Evolutionary conservation across 1,139 yeast species (phyloP).

Genomic region (Sugiyamaella grinbergsii): DNA sequence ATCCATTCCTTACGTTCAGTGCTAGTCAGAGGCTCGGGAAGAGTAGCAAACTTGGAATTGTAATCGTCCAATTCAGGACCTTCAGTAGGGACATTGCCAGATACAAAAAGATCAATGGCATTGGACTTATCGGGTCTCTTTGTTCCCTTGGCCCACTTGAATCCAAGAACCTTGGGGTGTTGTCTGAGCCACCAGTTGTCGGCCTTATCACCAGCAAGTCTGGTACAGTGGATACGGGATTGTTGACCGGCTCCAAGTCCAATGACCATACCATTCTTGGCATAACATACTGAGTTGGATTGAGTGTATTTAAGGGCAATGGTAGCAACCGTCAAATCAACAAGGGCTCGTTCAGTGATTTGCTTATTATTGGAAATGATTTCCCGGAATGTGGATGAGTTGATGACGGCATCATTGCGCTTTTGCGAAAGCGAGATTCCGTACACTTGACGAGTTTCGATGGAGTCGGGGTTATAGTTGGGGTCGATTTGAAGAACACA

Average conservation of each 20-base stretch:
- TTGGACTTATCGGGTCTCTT: constrained; percentile 98
- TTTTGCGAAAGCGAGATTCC: constrained; percentile 95
- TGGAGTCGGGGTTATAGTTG: constrained; percentile 75
- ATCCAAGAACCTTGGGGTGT: constrained; percentile 87
- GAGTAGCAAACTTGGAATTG: constrained; percentile 78
- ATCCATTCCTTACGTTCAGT: constrained; percentile 91
- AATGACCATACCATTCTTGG: constrained; percentile 97
- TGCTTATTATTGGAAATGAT: constrained; percentile 84
- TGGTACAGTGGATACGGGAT: constrained; percentile 97
- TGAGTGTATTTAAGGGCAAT: constrained; percentile 96
- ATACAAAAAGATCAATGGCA: constrained; percentile 91
- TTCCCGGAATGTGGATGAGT: constrained; percentile 84
- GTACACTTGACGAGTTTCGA: constrained; percentile 92
- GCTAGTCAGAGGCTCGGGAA: constrained; percentile 80
- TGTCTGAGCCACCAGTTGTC: constrained; percentile 99
- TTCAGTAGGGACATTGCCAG: constrained; percentile 84
- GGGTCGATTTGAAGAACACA: constrained; percentile 96
- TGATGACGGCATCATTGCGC: constrained; percentile 96
- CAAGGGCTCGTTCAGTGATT: constrained; percentile 86
- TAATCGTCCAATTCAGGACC: constrained; percentile 95
- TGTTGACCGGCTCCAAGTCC: constrained; percentile 99
- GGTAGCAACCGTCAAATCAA: constrained; percentile 95
- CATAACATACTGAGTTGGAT: constrained; percentile 96
- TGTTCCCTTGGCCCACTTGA: constrained; percentile 97
- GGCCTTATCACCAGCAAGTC: constrained; percentile 98